A percentile compares a stretch with the other conserved stretches of the same genome.
phyloP scores from a whole-genome alignment of 257 asterid genomes.

The Solanum infundibuliforme region DNA sequence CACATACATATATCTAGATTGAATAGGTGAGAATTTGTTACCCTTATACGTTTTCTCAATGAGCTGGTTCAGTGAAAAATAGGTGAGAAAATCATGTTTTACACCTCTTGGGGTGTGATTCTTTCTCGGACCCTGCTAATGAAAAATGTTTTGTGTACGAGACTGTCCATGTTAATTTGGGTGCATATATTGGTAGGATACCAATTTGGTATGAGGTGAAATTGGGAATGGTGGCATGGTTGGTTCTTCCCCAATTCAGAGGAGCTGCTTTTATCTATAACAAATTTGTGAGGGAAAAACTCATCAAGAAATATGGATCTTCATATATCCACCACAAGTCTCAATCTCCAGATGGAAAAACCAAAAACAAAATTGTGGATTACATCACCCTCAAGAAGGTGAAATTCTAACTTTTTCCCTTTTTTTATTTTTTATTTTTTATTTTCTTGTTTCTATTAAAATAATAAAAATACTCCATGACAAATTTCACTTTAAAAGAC shows the following conservation, averaged over 20 bases:
- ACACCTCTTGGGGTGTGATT: no score
- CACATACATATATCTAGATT: no score
- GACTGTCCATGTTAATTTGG: neutral
- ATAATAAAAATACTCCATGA: neutral
- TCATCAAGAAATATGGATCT: conserved; percentile 43
- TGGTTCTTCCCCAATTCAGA: conserved; percentile 68
- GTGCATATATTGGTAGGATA: conserved; percentile 27
- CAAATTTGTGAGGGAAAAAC: conserved; percentile 51
- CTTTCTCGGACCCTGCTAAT: no score
- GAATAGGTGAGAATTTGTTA: no score
- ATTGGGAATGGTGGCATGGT: conserved; percentile 62
- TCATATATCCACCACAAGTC: neutral
- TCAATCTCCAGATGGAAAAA: conserved; percentile 17
- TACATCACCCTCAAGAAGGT: conserved; percentile 43
- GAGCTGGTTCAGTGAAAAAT: no score
- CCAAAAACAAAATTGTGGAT: conserved; percentile 35
- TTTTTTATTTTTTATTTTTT: neutral
- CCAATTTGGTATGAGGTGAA: conserved; percentile 79
- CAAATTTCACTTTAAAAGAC: neutral
- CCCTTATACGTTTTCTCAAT: no score
- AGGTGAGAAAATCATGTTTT: no score
- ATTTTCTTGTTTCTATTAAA: neutral
- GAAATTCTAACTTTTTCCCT: neutral
- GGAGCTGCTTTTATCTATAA: conserved; percentile 77
- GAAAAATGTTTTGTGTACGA: no score